These are phyloP conservation scores for Phlyctochytrium bullatum DNA, from an alignment of 192 early-diverging fungal species.

Conservation along the genomic window DNA sequence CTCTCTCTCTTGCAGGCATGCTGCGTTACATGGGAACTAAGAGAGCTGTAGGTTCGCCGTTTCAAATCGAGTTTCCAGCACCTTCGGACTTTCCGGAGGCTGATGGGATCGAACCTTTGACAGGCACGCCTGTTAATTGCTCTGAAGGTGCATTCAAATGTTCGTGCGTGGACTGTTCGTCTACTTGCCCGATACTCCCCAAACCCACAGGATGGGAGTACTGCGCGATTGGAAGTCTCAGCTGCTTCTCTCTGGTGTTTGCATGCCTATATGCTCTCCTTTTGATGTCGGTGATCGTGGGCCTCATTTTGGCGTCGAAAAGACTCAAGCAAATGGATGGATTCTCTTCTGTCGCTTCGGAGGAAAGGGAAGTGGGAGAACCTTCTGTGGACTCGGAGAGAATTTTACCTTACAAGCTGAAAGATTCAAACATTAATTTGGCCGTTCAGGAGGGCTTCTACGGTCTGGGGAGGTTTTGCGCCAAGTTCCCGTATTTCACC, in stretches of 20 bases:
- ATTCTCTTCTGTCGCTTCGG: background rate
- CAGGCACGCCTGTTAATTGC: background rate
- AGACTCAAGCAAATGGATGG: background rate
- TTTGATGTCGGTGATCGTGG: background rate
- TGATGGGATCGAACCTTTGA: slow-evolving; percentile 1
- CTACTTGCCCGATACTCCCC: background rate
- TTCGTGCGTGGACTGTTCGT: background rate
- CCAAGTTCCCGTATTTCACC: background rate
- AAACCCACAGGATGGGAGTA: background rate
- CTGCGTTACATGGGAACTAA: slow-evolving; percentile 1
- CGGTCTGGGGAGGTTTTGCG: background rate
- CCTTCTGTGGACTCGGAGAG: background rate
- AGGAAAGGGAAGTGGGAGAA: background rate
- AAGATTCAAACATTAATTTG: background rate
- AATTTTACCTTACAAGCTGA: background rate
- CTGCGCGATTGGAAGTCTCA: background rate
- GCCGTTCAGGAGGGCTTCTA: background rate
- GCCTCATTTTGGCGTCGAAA: background rate
- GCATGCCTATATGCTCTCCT: background rate
- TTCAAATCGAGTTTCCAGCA: background rate
- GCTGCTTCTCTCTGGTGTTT: background rate
- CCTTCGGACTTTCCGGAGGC: background rate
- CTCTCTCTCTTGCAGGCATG: background rate
- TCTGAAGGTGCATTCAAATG: background rate
- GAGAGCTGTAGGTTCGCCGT: background rate